Percentiles rank a stretch among this genome's conserved stretches.
Evolutionary conservation across 2,329 filamentous ascomycete species (phyloP).

Genomic region (Diplocarpon rosae): DNA sequence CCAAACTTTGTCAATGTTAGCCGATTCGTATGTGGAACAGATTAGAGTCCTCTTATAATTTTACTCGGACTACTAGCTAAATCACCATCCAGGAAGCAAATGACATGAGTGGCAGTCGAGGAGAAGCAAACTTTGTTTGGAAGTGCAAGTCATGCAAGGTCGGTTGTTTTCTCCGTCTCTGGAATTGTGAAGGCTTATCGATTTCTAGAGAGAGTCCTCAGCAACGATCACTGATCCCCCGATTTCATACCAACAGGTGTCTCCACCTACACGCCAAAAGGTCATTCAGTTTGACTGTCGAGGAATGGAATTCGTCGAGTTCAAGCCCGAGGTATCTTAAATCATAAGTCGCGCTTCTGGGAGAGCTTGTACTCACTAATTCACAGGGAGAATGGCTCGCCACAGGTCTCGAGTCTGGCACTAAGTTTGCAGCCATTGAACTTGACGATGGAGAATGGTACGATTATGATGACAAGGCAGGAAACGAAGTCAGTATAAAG

Average conservation of each 20-base stretch:
- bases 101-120: slow-evolving; percentile 83
- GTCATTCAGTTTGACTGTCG: slow-evolving; percentile 89
- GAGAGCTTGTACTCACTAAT: not conserved
- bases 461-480: slow-evolving; percentile 91
- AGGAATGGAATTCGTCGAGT: slow-evolving; percentile 83
- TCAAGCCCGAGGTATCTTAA: slow-evolving; percentile 67
- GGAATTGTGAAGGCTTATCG: not conserved
- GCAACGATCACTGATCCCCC: slow-evolving; percentile 72
- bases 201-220: slow-evolving; percentile 62
- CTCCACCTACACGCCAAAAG: slow-evolving; percentile 64
- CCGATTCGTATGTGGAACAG: slow-evolving; percentile 54
- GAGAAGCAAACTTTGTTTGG: slow-evolving; percentile 99
- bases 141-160: slow-evolving; percentile 98
- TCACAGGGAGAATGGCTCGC: slow-evolving; percentile 78
- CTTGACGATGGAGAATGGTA: slow-evolving; percentile 90
- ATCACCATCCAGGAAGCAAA: slow-evolving; percentile 57
- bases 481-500: slow-evolving; percentile 86
- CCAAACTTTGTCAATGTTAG: slow-evolving; percentile 77
- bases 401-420: slow-evolving; percentile 67
- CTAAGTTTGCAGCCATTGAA: slow-evolving; percentile 74
- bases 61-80: slow-evolving; percentile 4
- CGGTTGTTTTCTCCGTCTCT: not conserved
- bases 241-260: slow-evolving; percentile 56
- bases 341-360: no score
- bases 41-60: not conserved